Evolutionary conservation across 208 protist genomes (phyloP).

Genomic region (Strigomonas culicis): DNA sequence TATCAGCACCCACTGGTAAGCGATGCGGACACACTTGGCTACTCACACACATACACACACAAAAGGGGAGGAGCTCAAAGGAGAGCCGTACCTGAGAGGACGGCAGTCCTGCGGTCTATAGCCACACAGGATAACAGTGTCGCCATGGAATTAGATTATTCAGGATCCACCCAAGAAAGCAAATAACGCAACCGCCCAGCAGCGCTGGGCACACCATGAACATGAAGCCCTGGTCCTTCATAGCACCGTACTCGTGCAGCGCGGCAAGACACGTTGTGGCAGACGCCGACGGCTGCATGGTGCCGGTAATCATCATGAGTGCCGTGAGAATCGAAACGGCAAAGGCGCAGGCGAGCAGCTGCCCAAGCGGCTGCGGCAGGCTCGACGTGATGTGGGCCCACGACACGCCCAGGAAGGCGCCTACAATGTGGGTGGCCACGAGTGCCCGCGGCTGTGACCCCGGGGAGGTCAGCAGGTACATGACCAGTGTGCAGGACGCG

Average conservation of each 20-base stretch:
- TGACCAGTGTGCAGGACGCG: constrained; percentile 50
- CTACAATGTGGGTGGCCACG: constrained; percentile 42
- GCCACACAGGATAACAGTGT: constrained; percentile 58
- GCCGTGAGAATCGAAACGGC: constrained; percentile 44
- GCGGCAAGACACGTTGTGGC: constrained; percentile 61
- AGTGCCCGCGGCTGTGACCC: constrained; percentile 56
- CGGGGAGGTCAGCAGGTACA: constrained; percentile 45
- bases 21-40: neutral
- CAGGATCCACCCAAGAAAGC: constrained; percentile 38
- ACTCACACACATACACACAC: neutral
- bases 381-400: constrained; percentile 43
- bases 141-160: constrained; percentile 68
- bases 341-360: constrained; percentile 55
- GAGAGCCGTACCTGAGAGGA: neutral
- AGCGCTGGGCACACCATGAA: constrained; percentile 50
- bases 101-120: constrained; percentile 11
- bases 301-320: constrained; percentile 41
- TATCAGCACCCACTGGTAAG: neutral
- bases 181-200: constrained; percentile 40
- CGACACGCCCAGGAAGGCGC: constrained; percentile 57
- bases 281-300: constrained; percentile 62
- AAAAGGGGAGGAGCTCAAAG: constrained; percentile 1
- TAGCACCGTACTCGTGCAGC: constrained; percentile 47
- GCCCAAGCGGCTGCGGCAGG: constrained; percentile 36
- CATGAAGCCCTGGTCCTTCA: constrained; percentile 58